Percentiles rank a stretch among this genome's conserved stretches.
Evolutionary conservation across 2,329 filamentous ascomycete species (phyloP).

Genomic region (Emericellopsis atlantica): DNA sequence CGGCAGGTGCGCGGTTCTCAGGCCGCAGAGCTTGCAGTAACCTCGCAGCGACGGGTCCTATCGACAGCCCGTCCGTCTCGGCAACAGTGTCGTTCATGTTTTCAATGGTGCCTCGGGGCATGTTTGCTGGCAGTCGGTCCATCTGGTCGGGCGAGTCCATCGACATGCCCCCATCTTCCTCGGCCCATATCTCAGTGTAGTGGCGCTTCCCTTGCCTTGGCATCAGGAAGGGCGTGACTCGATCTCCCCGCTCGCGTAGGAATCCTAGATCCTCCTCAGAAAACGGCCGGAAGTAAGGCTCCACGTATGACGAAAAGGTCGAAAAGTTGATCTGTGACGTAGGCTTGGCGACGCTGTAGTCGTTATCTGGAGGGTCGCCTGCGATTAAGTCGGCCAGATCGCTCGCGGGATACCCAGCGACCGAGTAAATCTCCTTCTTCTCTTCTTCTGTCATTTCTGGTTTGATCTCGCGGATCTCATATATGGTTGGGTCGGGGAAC

Average conservation of each 20-base stretch:
- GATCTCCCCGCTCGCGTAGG: conserved; percentile 78
- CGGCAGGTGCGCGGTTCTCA: conserved; percentile 46
- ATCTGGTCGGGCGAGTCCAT: conserved; percentile 53
- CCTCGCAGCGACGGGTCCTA: conserved; percentile 74
- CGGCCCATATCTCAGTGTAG: conserved; percentile 86
- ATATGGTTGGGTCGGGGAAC: conserved; percentile 86
- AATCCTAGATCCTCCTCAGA: conserved; percentile 93
- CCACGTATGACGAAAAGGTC: conserved; percentile 85
- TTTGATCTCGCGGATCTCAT: conserved; percentile 71
- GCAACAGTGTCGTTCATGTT: conserved; percentile 75
- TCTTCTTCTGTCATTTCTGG: conserved; percentile 74
- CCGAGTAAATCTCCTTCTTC: conserved; percentile 77
- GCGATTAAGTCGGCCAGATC: conserved; percentile 79
- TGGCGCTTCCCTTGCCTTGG: conserved; percentile 73
- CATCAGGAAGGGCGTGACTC: conserved; percentile 71
- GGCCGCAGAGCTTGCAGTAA: conserved; percentile 72
- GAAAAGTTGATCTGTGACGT: conserved; percentile 87
- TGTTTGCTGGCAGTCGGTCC: conserved; percentile 64
- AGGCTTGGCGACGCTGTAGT: conserved; percentile 90
- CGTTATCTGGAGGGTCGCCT: conserved; percentile 81
- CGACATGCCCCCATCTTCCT: conserved; percentile 75
- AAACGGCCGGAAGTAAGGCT: conserved; percentile 80
- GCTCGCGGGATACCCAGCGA: conserved; percentile 67
- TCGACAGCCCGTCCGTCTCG: conserved; percentile 80
- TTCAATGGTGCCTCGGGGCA: conserved; percentile 75